A percentile compares a stretch with the other conserved stretches of the same genome.
Evolutionary conservation across 2,329 filamentous ascomycete species (phyloP).

Genomic region (Ascochyta clinopodiicola): DNA sequence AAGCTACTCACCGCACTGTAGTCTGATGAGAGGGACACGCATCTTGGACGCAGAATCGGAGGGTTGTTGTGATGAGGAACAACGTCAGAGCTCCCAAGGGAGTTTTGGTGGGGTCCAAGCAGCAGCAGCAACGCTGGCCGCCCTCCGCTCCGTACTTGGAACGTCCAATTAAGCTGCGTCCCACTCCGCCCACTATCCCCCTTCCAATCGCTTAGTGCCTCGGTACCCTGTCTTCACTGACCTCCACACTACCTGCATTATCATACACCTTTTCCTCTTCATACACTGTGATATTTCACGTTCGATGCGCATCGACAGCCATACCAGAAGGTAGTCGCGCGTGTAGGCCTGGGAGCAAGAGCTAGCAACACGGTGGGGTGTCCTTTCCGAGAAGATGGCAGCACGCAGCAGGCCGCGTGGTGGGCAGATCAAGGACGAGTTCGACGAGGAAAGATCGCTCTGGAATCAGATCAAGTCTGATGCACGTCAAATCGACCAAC

Average conservation of each 20-base stretch:
- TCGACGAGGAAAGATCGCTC: slow-evolving; percentile 57
- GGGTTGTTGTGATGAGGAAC: slow-evolving; percentile 19
- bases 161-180: slow-evolving; percentile 30
- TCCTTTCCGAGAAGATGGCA: slow-evolving; percentile 48
- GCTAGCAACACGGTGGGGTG: neutral
- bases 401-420: slow-evolving; percentile 53
- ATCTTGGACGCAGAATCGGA: slow-evolving; percentile 31
- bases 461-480: slow-evolving; percentile 57
- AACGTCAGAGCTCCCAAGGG: slow-evolving; percentile 20
- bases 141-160: slow-evolving; percentile 16
- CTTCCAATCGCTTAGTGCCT: slow-evolving; percentile 29
- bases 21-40: slow-evolving; percentile 77
- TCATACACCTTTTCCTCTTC: slow-evolving; percentile 1
- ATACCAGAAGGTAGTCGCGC: slow-evolving; percentile 5
- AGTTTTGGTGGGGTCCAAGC: slow-evolving; percentile 22
- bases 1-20: slow-evolving; percentile 69
- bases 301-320: slow-evolving; percentile 17
- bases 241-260: slow-evolving; percentile 14
- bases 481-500: slow-evolving; percentile 53
- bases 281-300: neutral
- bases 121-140: slow-evolving; percentile 15
- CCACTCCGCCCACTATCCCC: slow-evolving; percentile 24
- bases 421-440: slow-evolving; percentile 56
- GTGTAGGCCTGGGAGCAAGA: slow-evolving; percentile 17
- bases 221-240: slow-evolving; percentile 23